A percentile compares a stretch with the other conserved stretches of the same genome.
These are phyloP conservation scores for Cytauxzoon felis DNA, from an alignment of 169 alveolate species.

Conservation along the genomic window DNA sequence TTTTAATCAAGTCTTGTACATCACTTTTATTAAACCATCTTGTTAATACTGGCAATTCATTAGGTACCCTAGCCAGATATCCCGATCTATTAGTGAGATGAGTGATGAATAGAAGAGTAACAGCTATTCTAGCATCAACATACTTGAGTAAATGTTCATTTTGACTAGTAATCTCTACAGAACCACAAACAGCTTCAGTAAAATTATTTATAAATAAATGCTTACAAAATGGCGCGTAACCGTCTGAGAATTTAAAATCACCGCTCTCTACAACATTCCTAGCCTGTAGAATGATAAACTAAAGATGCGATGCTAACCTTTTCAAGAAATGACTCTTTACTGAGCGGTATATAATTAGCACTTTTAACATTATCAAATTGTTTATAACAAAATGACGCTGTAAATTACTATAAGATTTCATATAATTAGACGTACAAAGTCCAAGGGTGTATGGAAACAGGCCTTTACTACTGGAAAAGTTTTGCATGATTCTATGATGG, in stretches of 20 bases:
- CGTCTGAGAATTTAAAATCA: slow-evolving; percentile 72
- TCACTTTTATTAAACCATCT: slow-evolving; percentile 88
- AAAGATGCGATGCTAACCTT: slow-evolving; percentile 21
- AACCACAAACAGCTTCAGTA: slow-evolving; percentile 84
- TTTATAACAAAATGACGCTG: slow-evolving; percentile 70
- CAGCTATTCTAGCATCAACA: background rate
- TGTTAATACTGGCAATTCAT: slow-evolving; percentile 93
- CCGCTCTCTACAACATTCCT: slow-evolving; percentile 53
- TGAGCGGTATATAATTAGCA: slow-evolving; percentile 64
- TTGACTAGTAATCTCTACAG: slow-evolving; percentile 85
- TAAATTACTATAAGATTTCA: too few species aligned
- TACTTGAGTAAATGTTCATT: slow-evolving; percentile 80
- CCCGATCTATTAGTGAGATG: slow-evolving; percentile 68
- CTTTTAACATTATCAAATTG: slow-evolving; percentile 68
- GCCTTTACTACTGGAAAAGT: too few species aligned
- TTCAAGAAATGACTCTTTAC: slow-evolving; percentile 60
- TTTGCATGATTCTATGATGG: too few species aligned
- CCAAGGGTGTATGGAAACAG: too few species aligned
- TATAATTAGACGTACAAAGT: too few species aligned
- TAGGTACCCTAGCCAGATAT: slow-evolving; percentile 88
- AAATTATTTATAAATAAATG: slow-evolving; percentile 93
- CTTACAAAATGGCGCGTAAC: slow-evolving; percentile 98
- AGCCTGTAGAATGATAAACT: background rate
- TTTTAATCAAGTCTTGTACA: slow-evolving; percentile 59
- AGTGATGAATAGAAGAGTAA: background rate